phyloP scores from a whole-genome alignment of 305 asterid species.

The Rubia occidens region DNA sequence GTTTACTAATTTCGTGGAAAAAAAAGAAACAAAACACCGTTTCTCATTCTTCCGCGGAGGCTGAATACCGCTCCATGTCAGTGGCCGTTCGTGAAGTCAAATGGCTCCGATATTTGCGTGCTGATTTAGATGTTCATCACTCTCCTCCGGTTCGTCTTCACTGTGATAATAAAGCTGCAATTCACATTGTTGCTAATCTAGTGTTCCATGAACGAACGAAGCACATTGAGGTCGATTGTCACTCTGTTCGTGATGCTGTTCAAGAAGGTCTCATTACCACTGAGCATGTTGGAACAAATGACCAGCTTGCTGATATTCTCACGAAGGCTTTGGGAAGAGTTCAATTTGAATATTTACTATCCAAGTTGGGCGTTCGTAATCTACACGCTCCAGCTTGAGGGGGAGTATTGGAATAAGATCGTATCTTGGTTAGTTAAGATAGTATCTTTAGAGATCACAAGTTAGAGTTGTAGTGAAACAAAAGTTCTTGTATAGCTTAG shows the following conservation, averaged over 20 bases:
- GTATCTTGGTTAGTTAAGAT: too few relatives aligned
- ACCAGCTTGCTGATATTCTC: too few relatives aligned
- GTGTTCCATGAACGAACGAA: slow-evolving; percentile 8
- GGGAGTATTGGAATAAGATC: too few relatives aligned
- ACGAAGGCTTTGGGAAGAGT: too few relatives aligned
- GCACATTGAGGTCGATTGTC: slow-evolving; percentile 13
- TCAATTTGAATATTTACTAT: too few relatives aligned
- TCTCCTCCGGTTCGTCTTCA: background rate
- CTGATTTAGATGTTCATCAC: background rate
- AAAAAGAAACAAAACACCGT: slow-evolving; percentile 10
- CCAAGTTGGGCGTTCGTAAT: too few relatives aligned
- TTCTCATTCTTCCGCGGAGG: slow-evolving; percentile 3
- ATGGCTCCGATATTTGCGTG: background rate
- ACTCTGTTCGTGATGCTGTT: background rate
- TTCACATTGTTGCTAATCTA: background rate
- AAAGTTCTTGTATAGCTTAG: too few relatives aligned
- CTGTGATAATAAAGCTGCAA: slow-evolving; percentile 6
- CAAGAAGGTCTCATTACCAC: too few relatives aligned
- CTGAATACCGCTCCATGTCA: background rate
- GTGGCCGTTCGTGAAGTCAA: background rate
- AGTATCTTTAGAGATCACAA: too few relatives aligned
- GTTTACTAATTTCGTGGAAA: background rate
- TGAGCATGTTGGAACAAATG: too few relatives aligned
- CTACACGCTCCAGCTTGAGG: too few relatives aligned
- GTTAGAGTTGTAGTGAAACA: too few relatives aligned